Evolutionary conservation across 2,329 filamentous ascomycete genomes (phyloP).

Genomic region (Arthrobotrys musiformis): DNA sequence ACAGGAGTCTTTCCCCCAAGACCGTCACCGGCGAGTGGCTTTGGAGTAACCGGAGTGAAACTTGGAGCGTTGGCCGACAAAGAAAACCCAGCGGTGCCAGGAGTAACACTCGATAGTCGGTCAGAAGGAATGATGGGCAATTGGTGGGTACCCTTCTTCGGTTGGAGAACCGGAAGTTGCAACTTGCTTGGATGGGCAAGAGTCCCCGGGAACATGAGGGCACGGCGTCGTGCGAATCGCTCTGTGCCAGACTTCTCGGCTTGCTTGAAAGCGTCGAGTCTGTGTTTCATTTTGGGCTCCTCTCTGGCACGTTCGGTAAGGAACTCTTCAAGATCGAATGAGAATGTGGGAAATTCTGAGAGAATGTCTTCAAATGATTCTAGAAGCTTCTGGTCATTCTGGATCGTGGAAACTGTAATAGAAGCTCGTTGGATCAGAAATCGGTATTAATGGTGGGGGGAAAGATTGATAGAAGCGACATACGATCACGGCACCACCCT

Average conservation of each 20-base stretch:
- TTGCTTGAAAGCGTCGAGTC: conserved; percentile 26
- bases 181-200: not conserved
- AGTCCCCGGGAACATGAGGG: conserved; percentile 24
- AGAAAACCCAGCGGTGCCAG: not conserved
- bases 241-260: conserved; percentile 10
- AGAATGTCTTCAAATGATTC: conserved; percentile 37
- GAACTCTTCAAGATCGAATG: conserved; percentile 37
- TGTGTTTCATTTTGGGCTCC: conserved; percentile 21
- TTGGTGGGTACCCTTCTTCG: not conserved
- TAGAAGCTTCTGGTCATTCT: conserved; percentile 20
- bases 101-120: not conserved
- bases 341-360: conserved; percentile 8
- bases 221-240: conserved; percentile 20
- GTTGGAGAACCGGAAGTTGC: conserved; percentile 26
- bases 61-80: not conserved
- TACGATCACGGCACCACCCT: conserved; percentile 50
- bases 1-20: not conserved
- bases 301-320: conserved; percentile 28
- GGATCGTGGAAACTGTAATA: conserved; percentile 29
- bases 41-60: not conserved
- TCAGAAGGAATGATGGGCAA: not conserved
- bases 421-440: not conserved
- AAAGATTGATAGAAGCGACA: not conserved
- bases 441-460: not conserved
- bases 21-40: not conserved